Evolutionary conservation across 2,329 filamentous ascomycete species (phyloP), one percentile per base, ranked within the genome.

Genomic region (Exophiala viscosa): DNA sequence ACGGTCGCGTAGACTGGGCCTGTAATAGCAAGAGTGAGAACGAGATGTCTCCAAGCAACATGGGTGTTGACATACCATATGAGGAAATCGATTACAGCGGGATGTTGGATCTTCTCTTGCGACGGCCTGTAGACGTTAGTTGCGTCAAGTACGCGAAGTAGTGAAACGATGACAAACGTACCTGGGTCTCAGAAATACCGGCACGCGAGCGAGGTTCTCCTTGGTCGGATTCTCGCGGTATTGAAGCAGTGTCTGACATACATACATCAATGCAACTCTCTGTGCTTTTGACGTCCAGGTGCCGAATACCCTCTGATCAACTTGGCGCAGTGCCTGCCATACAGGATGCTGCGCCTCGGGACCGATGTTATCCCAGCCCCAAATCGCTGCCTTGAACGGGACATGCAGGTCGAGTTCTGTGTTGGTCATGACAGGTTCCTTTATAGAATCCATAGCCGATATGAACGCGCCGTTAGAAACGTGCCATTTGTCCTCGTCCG

Each of bases 251-350:
- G 57, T 59, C 17, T 60, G 55, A 35, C 59, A 61, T 38, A 58
- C 56, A 23, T 61, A 61, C 59, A 61, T 61, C 46, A 61, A 41
- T 10, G 59, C 59, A 17, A 61, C 54, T 13, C 59, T 49, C 28
- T 59, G 57, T 6, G 59, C 57, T 17, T 55, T 60, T 14, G 55
- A 60, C 13, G 50, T 58, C 59, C 59, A 61, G 4, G 58, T 58
- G 14, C 59, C 59, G 42, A 61, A 60, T 15, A 61, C 59, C 15
- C 49, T 43, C 38, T 61, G 57, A 38, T 61, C 59, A 15, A 61
- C 55, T 32, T 55, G 55, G 23, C 55, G 50, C 36, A 61, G 44
- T 8, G 59, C 58, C 40, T 23, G 48, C 50, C 58, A 58, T 6
- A 61, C 54, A 5, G 59, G 59, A 49, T 61, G 57, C 20, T 56